These are phyloP conservation scores for Sedum album DNA, from an alignment of 164 flowering plant genomes.

Conservation along the genomic window DNA sequence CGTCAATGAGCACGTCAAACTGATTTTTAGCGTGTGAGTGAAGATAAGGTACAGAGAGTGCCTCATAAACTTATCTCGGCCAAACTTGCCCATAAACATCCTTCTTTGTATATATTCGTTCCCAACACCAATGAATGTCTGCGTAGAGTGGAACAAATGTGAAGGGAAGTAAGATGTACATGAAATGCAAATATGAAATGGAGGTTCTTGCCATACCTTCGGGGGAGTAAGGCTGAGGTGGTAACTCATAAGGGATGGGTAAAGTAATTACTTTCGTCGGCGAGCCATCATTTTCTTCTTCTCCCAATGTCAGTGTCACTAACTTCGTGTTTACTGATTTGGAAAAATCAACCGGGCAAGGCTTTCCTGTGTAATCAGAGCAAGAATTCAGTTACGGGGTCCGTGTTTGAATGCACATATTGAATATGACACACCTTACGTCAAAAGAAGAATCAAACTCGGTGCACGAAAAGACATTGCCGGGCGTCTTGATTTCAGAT, in stretches of 20 bases:
- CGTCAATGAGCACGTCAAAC: no score
- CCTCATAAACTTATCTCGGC: neutral
- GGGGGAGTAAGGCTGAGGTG: conserved; percentile 66
- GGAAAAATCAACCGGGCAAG: conserved; percentile 14
- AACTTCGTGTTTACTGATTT: conserved; percentile 33
- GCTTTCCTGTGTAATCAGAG: conserved; percentile 26
- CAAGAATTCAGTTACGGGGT: neutral
- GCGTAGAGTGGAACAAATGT: conserved; percentile 12
- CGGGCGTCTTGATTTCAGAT: conserved; percentile 18
- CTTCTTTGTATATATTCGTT: conserved; percentile 55
- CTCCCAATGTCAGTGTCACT: conserved; percentile 58
- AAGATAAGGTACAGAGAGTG: neutral
- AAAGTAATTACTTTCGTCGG: conserved; percentile 39
- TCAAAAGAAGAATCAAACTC: conserved; percentile 15
- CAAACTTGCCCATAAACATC: conserved; percentile 32
- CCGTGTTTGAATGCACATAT: neutral
- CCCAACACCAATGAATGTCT: conserved; percentile 99
- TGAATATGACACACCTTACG: conserved; percentile 40
- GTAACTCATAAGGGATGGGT: conserved; percentile 90
- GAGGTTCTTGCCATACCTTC: conserved; percentile 40
- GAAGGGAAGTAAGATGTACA: no score
- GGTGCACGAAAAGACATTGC: conserved; percentile 66
- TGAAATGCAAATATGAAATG: neutral
- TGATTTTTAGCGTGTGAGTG: neutral
- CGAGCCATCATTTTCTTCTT: conserved; percentile 18